Percentiles rank a stretch among this genome's conserved stretches.
phyloP scores from a whole-genome alignment of 257 asterid species.

The Solanum etuberosum region DNA sequence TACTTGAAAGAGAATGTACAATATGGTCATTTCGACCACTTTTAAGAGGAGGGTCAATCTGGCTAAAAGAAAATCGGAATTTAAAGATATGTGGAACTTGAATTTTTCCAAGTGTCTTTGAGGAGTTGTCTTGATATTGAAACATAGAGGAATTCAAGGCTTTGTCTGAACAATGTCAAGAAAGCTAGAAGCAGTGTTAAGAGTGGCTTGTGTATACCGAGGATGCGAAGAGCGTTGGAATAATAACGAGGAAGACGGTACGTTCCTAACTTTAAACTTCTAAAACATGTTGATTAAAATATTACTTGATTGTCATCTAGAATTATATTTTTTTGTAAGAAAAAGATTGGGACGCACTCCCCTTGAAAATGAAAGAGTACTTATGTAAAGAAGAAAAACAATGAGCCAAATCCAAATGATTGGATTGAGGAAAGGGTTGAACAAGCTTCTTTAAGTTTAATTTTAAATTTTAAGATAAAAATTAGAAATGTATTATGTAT shows the following conservation, averaged over 20 bases:
- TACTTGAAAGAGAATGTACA: background rate
- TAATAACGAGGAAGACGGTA: background rate
- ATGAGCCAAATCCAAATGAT: too few species aligned
- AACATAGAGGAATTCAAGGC: background rate
- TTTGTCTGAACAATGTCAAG: background rate
- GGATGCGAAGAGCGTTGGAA: background rate
- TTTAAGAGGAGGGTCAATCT: background rate
- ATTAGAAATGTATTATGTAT: too few species aligned
- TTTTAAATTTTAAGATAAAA: too few species aligned
- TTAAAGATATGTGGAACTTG: background rate
- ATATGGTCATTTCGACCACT: background rate
- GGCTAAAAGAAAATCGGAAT: background rate
- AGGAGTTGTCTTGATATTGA: background rate
- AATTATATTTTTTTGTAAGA: too few species aligned
- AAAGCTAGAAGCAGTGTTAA: background rate
- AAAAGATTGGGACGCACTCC: too few species aligned
- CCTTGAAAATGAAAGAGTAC: too few species aligned
- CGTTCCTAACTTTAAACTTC: background rate
- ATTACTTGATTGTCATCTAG: too few species aligned
- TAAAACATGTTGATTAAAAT: too few species aligned
- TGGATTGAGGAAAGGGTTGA: too few species aligned
- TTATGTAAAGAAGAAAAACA: too few species aligned
- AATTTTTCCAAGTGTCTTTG: background rate
- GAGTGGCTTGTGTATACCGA: background rate
- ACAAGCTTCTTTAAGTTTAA: too few species aligned